phyloP scores from a whole-genome alignment of 192 early-diverging fungal genomes.

The Coemansia sp. region DNA sequence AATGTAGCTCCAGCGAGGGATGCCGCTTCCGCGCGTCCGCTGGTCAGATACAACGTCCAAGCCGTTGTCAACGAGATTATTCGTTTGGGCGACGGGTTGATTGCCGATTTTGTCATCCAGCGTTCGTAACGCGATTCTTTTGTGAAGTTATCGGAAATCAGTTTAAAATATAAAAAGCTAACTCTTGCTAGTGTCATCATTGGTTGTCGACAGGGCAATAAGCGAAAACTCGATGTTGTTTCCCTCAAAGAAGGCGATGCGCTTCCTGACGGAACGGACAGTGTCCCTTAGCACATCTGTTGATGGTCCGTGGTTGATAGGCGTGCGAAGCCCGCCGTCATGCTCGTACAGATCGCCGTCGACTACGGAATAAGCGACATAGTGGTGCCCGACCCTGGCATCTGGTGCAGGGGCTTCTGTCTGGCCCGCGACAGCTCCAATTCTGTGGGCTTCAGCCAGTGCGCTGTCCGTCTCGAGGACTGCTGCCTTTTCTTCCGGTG shows the following conservation, averaged over 20 bases:
- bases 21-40: conserved; percentile 4
- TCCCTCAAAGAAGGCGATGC: conserved; percentile 22
- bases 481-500: conserved; percentile 75
- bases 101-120: conserved; percentile 35
- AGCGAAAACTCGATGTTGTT: conserved; percentile 24
- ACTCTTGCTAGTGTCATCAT: not conserved
- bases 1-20: conserved; percentile 18
- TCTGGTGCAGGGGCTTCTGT: conserved; percentile 73
- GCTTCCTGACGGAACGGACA: conserved; percentile 24
- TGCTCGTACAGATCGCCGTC: conserved; percentile 85
- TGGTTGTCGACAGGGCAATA: conserved; percentile 15
- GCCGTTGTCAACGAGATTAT: conserved; percentile 39
- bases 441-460: conserved; percentile 61
- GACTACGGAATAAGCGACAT: conserved; percentile 78
- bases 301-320: conserved; percentile 80
- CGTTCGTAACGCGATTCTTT: not conserved
- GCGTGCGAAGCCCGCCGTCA: conserved; percentile 80
- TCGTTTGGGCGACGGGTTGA: conserved; percentile 43
- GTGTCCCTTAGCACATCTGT: conserved; percentile 59
- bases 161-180: no score
- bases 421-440: conserved; percentile 64
- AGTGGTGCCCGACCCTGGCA: conserved; percentile 81
- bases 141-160: no score
- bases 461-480: conserved; percentile 66
- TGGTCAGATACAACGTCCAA: conserved; percentile 18